Percentiles rank a stretch among this genome's conserved stretches.
Evolutionary conservation across 768 basidiomycete species (phyloP).

Genomic region (Boletus coccyginus): DNA sequence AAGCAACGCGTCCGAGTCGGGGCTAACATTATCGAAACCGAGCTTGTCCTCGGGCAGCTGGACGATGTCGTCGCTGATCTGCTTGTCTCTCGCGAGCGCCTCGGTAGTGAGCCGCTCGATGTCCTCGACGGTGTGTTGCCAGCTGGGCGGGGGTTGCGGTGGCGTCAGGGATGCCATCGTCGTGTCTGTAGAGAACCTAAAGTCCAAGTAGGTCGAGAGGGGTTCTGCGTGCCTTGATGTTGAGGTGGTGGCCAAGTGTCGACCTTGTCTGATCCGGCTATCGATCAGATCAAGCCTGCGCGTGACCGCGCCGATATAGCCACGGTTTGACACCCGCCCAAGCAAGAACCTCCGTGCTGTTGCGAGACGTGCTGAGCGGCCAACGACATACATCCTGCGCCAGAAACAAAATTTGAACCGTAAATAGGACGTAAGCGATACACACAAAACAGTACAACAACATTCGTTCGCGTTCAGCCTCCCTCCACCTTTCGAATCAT

Average conservation of each 20-base stretch:
- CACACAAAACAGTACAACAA: neutral
- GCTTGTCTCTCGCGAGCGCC: constrained; percentile 55
- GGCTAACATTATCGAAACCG: constrained; percentile 64
- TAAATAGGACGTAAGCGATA: constrained; percentile 1
- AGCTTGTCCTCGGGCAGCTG: constrained; percentile 55
- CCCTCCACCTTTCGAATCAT: constrained; percentile 69
- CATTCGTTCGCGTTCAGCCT: constrained; percentile 12
- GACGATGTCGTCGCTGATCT: constrained; percentile 58
- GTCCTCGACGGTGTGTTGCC: constrained; percentile 68
- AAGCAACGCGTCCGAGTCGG: neutral
- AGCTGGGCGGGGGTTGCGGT: constrained; percentile 64
- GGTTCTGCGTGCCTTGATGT: constrained; percentile 1
- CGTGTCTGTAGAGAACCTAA: constrained; percentile 4
- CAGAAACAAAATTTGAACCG: too few relatives aligned
- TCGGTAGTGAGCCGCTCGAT: constrained; percentile 57
- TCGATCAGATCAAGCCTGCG: too few relatives aligned
- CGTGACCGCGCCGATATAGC: constrained; percentile 18
- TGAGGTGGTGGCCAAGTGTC: constrained; percentile 9
- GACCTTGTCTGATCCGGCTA: neutral
- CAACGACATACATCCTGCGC: neutral
- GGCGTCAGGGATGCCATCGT: constrained; percentile 52
- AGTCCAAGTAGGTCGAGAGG: neutral
- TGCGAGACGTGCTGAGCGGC: neutral
- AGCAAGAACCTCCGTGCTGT: neutral
- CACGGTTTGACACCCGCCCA: neutral